A percentile compares a stretch with the other conserved stretches of the same genome.
phyloP scores from a whole-genome alignment of 495 filamentous ascomycete species.

The Talaromyces proteolyticus region DNA sequence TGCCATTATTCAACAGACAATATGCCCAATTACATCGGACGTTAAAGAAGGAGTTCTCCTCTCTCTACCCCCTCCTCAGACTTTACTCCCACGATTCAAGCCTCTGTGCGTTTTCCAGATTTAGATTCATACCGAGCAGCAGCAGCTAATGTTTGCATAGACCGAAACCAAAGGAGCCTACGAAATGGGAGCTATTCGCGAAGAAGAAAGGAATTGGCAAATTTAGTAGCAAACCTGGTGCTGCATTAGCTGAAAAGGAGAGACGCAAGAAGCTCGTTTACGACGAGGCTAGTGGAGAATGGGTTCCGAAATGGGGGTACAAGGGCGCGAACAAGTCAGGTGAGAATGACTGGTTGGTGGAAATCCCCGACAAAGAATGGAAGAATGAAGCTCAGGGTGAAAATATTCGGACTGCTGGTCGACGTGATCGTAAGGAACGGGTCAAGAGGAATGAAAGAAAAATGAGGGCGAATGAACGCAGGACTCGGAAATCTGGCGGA shows the following conservation, averaged over 20 bases:
- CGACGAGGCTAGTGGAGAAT: slow-evolving; percentile 80
- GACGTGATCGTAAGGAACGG: slow-evolving; percentile 56
- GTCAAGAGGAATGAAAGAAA: slow-evolving; percentile 66
- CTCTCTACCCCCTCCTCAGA: slow-evolving; percentile 62
- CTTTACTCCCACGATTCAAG: slow-evolving; percentile 80
- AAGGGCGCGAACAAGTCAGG: slow-evolving; percentile 83
- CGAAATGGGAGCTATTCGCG: slow-evolving; percentile 93
- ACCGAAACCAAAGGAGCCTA: slow-evolving; percentile 70
- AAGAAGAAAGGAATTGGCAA: slow-evolving; percentile 86
- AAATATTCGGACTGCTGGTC: slow-evolving; percentile 56
- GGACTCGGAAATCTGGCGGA: slow-evolving; percentile 36
- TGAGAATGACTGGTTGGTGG: slow-evolving; percentile 79
- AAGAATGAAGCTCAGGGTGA: slow-evolving; percentile 56
- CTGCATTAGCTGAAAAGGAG: slow-evolving; percentile 42
- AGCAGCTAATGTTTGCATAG: neutral
- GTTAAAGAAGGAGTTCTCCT: slow-evolving; percentile 64
- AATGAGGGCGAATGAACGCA: slow-evolving; percentile 62
- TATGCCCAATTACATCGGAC: slow-evolving; percentile 65
- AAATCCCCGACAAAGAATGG: slow-evolving; percentile 73
- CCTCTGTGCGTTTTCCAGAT: slow-evolving; percentile 53
- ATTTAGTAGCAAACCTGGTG: slow-evolving; percentile 35
- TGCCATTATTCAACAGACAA: slow-evolving; percentile 37
- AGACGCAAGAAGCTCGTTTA: slow-evolving; percentile 76
- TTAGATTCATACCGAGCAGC: no score
- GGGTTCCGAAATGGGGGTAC: slow-evolving; percentile 91